Percentiles rank a stretch among this genome's conserved stretches.
Evolutionary conservation across 164 flowering plant genomes (phyloP).

Genomic region (Dillenia turbinata): DNA sequence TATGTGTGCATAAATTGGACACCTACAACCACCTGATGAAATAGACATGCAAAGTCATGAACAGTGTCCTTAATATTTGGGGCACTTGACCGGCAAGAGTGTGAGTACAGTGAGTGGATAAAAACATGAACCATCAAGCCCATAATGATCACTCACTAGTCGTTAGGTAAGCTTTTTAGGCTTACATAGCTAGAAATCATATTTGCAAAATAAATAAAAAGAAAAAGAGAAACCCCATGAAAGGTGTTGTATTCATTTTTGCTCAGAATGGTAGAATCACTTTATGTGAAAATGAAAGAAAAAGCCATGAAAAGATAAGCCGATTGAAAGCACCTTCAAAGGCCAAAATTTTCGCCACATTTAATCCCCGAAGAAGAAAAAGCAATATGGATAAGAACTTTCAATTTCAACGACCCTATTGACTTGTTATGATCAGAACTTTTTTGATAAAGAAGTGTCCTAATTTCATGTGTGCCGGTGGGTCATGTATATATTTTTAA

Average conservation of each 20-base stretch:
- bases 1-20: too few relatives aligned
- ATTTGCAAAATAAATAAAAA: background rate
- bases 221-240: conserved; percentile 4
- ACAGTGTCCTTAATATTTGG: conserved; percentile 18
- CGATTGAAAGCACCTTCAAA: conserved; percentile 18
- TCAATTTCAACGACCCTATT: background rate
- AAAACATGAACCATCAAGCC: conserved; percentile 10
- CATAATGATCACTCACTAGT: conserved; percentile 10
- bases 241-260: conserved; percentile 10
- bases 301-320: background rate
- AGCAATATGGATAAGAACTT: conserved; percentile 25
- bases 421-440: too few relatives aligned
- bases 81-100: conserved; percentile 35
- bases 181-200: too few relatives aligned
- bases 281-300: conserved; percentile 24
- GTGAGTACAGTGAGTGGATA: conserved; percentile 30
- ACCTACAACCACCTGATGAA: too few relatives aligned
- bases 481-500: too few relatives aligned
- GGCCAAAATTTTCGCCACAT: conserved; percentile 24
- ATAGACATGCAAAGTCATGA: conserved; percentile 6
- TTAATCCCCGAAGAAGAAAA: conserved; percentile 8
- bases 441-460: too few relatives aligned
- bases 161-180: too few relatives aligned
- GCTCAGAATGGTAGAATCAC: conserved; percentile 15
- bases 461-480: too few relatives aligned